phyloP scores from a whole-genome alignment of 495 filamentous ascomycete species.

The Annulohypoxylon maeteangense region DNA sequence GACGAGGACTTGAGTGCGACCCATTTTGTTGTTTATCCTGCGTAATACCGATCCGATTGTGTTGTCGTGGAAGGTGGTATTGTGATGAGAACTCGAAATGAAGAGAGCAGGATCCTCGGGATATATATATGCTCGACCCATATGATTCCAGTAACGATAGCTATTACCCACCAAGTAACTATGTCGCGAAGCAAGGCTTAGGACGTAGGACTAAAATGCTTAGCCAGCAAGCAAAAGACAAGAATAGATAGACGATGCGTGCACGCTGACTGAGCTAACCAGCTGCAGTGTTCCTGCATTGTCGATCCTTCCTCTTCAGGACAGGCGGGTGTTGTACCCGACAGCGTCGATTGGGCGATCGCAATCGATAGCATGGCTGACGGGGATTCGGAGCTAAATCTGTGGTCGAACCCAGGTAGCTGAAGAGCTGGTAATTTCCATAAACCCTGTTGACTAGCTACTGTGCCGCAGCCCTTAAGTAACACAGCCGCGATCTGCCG shows the following conservation, averaged over 20 bases:
- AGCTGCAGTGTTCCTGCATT: constrained; percentile 15
- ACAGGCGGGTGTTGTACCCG: not conserved
- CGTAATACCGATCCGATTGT: not conserved
- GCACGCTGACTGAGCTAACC: constrained; percentile 1
- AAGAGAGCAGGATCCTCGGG: not conserved
- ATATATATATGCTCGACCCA: constrained; percentile 4
- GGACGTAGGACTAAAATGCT: not conserved
- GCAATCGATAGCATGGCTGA: not conserved
- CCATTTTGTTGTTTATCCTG: constrained; percentile 19
- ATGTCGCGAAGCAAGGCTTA: constrained; percentile 15
- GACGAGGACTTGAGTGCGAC: constrained; percentile 8
- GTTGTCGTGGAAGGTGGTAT: not conserved
- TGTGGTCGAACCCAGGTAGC: not conserved
- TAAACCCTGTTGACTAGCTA: constrained; percentile 4
- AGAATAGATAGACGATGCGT: not conserved
- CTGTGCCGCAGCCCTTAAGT: not conserved
- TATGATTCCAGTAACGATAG: not conserved
- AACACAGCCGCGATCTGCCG: constrained; percentile 9
- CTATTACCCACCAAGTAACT: constrained; percentile 4
- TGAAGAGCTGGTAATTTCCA: constrained; percentile 12
- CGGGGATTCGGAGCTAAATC: not conserved
- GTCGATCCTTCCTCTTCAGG: not conserved
- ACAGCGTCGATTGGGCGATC: not conserved
- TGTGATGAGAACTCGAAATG: not conserved
- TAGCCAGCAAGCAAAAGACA: not conserved